Percentiles rank a stretch among this genome's conserved stretches.
Conservation (phyloP, 2,329 filamentous ascomycete genomes). For the Sporothrix dimorphospora region DNA sequence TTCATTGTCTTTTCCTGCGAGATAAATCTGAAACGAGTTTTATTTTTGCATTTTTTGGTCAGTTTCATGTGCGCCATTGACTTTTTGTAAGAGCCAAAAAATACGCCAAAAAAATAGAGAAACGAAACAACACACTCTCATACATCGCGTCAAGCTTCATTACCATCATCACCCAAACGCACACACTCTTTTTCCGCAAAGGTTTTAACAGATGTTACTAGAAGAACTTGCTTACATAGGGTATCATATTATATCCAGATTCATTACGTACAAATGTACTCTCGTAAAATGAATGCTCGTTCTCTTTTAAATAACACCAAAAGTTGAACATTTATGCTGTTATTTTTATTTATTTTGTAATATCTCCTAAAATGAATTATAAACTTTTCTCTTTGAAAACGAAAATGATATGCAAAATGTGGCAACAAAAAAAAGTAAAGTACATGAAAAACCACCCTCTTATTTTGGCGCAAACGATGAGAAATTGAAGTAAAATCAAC, state of each 20-base stretch:
- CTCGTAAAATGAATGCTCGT: too few species aligned
- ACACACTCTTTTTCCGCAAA: too few species aligned
- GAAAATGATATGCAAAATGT: background rate
- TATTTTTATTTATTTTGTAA: slow-evolving; percentile 14
- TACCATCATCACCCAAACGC: background rate
- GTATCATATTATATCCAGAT: too few species aligned
- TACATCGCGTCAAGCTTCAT: background rate
- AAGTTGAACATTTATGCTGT: background rate
- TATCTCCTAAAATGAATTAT: slow-evolving; percentile 7
- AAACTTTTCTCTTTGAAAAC: background rate
- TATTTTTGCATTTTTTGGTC: background rate
- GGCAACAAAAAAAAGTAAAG: slow-evolving; percentile 7
- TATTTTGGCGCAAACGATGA: background rate
- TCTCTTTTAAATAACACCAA: background rate
- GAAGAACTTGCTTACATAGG: background rate
- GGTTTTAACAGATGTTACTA: background rate
- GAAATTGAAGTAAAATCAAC: background rate
- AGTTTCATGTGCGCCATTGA: background rate
- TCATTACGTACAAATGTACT: too few species aligned
- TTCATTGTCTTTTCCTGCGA: background rate
- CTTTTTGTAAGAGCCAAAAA: too few species aligned
- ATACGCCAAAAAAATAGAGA: too few species aligned
- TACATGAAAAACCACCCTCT: slow-evolving; percentile 10
- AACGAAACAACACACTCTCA: background rate
- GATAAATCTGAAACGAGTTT: slow-evolving; percentile 13